phyloP scores from a whole-genome alignment of 2,329 filamentous ascomycete genomes.

The Cladosporium sp. region DNA sequence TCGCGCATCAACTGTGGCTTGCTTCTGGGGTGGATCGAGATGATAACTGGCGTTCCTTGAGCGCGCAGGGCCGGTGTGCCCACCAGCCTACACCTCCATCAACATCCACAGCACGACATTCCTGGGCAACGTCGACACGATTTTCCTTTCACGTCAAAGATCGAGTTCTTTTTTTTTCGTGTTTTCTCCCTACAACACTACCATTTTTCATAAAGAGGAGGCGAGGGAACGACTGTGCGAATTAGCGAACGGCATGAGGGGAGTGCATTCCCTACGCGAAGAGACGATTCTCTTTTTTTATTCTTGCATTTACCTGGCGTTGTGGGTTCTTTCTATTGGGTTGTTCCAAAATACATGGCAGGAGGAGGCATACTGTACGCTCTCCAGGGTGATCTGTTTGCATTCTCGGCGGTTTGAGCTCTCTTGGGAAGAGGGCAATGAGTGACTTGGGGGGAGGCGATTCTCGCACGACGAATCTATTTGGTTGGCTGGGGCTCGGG shows the following conservation, averaged over 20 bases:
- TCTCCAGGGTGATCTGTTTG: background rate
- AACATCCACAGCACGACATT: background rate
- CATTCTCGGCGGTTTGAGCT: background rate
- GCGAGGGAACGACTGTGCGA: background rate
- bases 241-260: background rate
- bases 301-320: background rate
- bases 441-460: background rate
- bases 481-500: background rate
- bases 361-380: background rate
- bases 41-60: background rate
- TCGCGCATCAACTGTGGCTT: background rate
- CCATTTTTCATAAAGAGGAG: background rate
- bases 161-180: background rate
- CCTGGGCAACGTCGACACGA: background rate
- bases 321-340: background rate
- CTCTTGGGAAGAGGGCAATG: background rate
- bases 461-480: background rate
- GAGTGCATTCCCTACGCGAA: background rate
- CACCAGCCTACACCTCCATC: background rate
- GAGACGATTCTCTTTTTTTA: background rate
- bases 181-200: background rate
- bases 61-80: background rate
- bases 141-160: background rate
- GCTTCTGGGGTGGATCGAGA: background rate
- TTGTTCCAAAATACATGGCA: background rate